A percentile compares a stretch with the other conserved stretches of the same genome.
Evolutionary conservation across 1,284 basidiomycete species (phyloP).

Genomic region (Paramarasmius palmivorus): DNA sequence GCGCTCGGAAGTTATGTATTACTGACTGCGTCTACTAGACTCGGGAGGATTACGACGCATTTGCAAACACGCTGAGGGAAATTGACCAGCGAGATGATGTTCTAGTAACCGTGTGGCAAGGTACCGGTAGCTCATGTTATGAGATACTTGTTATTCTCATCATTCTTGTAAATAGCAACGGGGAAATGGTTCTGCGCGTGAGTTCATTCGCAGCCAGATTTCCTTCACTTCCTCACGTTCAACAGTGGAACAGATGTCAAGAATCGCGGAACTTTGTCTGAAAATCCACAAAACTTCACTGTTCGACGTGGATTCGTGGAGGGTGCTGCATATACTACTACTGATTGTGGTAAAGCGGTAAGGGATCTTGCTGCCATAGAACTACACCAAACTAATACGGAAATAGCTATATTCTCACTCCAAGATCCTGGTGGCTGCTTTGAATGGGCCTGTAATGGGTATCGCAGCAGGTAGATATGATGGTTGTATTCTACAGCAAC

Average conservation of each 20-base stretch:
- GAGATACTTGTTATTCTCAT: background rate
- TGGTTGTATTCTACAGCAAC: background rate
- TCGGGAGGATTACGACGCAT: constrained; percentile 57
- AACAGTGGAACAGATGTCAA: constrained; percentile 58
- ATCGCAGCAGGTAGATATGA: constrained; percentile 58
- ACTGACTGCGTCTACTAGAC: background rate
- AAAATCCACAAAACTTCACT: constrained; percentile 19
- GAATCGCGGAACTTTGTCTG: constrained; percentile 15
- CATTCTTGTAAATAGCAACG: constrained; percentile 40
- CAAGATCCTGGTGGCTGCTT: constrained; percentile 65
- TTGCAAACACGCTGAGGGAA: constrained; percentile 55
- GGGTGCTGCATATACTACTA: constrained; percentile 49
- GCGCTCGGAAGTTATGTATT: constrained; percentile 31
- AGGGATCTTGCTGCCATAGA: constrained; percentile 20
- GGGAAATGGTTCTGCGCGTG: constrained; percentile 76
- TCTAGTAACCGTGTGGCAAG: constrained; percentile 67
- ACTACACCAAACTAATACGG: background rate
- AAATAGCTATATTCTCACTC: constrained; percentile 61
- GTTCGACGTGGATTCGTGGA: constrained; percentile 45
- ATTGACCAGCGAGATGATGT: constrained; percentile 65
- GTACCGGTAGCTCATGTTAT: constrained; percentile 30
- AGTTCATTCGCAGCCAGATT: constrained; percentile 22
- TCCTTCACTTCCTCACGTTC: background rate
- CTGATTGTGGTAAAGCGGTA: constrained; percentile 64
- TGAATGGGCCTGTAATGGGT: constrained; percentile 77